Base-by-base conservation (phyloP, 805 yeast species). In the Hanseniaspora lindneri region DNA sequence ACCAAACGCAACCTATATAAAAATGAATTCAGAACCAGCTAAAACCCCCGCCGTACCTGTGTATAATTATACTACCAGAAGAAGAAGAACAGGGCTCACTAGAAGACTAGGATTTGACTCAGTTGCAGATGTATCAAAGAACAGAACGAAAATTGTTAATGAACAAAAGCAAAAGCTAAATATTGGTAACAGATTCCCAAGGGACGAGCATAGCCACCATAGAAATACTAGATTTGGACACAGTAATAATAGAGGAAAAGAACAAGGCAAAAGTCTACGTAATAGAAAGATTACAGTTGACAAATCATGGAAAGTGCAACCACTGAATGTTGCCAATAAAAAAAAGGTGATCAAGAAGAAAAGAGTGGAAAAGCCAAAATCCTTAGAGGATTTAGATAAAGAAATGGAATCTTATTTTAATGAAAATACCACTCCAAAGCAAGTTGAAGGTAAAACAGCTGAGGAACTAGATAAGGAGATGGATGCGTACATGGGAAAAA, bases 381-480 rank as follows among this genome's bases (percentile, higher is more conserved):
- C 52, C 2, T 55, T 54, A 3, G 63, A 62, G 20, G 58, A 59
- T 14, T 40, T 62, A 21, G 63, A 62, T 46, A 59, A 60, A 10
- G 64, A 62, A 49, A 51, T 62, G 37, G 65, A 60, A 8, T 60
- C 56, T 3, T 62, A 62, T 42, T 60, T 62, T 63, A 60, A 58
- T 19, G 10, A 7, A 6, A 20, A 33, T 8, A 9, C 11, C 8
- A 8, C 29, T 27, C 10, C 8, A 27, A 8, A 27, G 29, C 6
- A 41, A 47, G 19, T 24, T 19, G 33, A 46, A 29, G 16, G 30
- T 14, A 29, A 52, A 30, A 47, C 52, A 2, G 54, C 53, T 3
- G 62, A 62, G 25, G 56, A 59, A 10, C 40, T 62, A 17, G 62
- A 62, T 47, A 58, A 60, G 10, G 64, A 62, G 47, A 50, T 62